Base-by-base conservation (phyloP, 352 stramenopile genomes). In the Pythium biforme region DNA sequence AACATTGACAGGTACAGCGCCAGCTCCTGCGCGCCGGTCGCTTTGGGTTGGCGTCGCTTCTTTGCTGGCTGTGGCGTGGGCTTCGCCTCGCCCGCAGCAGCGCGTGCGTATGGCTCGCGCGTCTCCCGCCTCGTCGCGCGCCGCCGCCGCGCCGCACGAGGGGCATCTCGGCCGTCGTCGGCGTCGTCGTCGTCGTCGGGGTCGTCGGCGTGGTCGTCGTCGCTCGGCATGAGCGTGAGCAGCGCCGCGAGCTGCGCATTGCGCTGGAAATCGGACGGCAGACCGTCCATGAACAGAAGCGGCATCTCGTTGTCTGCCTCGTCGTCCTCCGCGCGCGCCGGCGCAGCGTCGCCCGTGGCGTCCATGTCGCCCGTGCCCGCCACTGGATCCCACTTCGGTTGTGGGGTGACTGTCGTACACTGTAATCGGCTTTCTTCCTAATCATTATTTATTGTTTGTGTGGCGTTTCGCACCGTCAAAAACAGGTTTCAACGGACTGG, bases 191-290 rank as follows among this genome's bases (percentile, higher is more conserved):
- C 41, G 17, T 60, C 55, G 17, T 60, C 17, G 1, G 64, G 40
- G 12, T 52, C 29, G 1, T 50, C 34, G 1, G 26, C 22, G n/a
- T 54, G 40, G 20, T 79, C 77, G 33, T 86, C 75, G 39, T 75
- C 82, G 61, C 77, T 79, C 45, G 68, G 67, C 77, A 91, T 90
- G 71, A 94, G 89, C 56, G 81, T 85, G 50, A 79, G 78, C 47
- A 94, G 80, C 33, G 84, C 84, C 27, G 81, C 82, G 27, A 94
- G 70, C 70, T 94, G 77, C 51, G 76, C 73, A 48, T 75, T 94
- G 34, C 75, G 66, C 67, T 79, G 48, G 64, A 92, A 93, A 62
- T 80, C 72, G 9, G 68, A 64, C n/a, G 84, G 84, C 11, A 94
- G 68, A 9, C 59, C 40, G 49, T 86, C 81, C 81, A 89, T 86